Percentiles rank a stretch among this genome's conserved stretches.
phyloP scores from a whole-genome alignment of 176 grass and related monocot genomes.

The Carex pumila region DNA sequence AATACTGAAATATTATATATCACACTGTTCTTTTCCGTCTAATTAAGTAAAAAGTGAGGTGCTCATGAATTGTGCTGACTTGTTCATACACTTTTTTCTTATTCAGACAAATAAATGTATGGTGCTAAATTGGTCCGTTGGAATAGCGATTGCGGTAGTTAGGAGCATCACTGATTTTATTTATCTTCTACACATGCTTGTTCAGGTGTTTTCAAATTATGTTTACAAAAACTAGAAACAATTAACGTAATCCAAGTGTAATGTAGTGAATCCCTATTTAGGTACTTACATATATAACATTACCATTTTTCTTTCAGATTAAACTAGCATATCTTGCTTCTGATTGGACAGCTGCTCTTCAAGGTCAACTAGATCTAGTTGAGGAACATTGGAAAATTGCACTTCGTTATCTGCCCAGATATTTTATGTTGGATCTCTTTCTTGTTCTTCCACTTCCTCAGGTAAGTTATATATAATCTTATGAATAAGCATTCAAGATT shows the following conservation, averaged over 20 bases:
- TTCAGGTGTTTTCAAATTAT: slow-evolving; percentile 53
- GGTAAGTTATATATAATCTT: slow-evolving; percentile 27
- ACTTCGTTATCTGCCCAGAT: slow-evolving; percentile 63
- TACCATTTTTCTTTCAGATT: slow-evolving; percentile 52
- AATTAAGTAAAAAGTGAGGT: not conserved
- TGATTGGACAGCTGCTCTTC: slow-evolving; percentile 64
- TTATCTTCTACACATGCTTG: slow-evolving; percentile 90
- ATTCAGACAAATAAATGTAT: slow-evolving; percentile 72
- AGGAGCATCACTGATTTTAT: slow-evolving; percentile 91
- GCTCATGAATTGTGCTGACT: not conserved
- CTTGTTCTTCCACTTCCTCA: slow-evolving; percentile 89
- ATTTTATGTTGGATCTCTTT: slow-evolving; percentile 81
- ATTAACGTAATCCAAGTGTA: not conserved
- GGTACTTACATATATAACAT: not conserved
- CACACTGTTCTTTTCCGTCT: not conserved
- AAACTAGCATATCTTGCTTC: slow-evolving; percentile 86
- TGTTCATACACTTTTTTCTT: slow-evolving; percentile 1
- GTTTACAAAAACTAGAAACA: not conserved
- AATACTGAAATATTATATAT: not conserved
- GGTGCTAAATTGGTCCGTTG: slow-evolving; percentile 66
- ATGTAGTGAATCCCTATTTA: not conserved
- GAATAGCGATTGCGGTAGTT: slow-evolving; percentile 52
- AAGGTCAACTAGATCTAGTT: slow-evolving; percentile 91
- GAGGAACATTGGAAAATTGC: slow-evolving; percentile 74
- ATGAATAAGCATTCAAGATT: not conserved